These are phyloP conservation scores for Blastomyces parvus DNA, from an alignment of 2,329 filamentous ascomycete species.

Conservation along the genomic window DNA sequence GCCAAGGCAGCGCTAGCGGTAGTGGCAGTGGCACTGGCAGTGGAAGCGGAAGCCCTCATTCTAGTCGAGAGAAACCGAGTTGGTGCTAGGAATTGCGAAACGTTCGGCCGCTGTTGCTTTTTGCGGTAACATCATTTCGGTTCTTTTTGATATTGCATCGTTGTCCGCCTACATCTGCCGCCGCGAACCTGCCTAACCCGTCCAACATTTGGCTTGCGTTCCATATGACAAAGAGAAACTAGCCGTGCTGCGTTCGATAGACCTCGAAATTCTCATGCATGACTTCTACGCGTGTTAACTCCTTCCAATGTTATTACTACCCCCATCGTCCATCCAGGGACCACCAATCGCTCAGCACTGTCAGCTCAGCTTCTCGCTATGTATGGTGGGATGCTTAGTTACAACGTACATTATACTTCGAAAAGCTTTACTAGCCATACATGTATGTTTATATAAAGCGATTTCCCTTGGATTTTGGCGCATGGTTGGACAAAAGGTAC, in stretches of 20 bases:
- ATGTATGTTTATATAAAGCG: neutral
- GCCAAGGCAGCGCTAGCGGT: constrained; percentile 40
- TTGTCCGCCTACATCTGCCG: neutral
- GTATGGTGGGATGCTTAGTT: neutral
- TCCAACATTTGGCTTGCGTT: neutral
- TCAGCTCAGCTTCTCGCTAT: neutral
- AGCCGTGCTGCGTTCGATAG: neutral
- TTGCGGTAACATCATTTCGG: neutral
- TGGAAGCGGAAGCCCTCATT: constrained; percentile 33
- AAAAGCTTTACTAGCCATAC: neutral
- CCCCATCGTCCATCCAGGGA: neutral
- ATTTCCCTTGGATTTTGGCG: neutral
- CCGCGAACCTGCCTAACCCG: neutral
- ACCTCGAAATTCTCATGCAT: neutral
- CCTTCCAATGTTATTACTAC: neutral
- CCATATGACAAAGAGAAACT: neutral
- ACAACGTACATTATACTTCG: neutral
- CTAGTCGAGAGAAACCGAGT: constrained; percentile 27
- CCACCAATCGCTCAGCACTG: neutral
- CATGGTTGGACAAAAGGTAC: neutral
- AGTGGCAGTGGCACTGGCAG: constrained; percentile 33
- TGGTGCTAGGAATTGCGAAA: constrained; percentile 14
- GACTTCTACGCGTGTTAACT: neutral
- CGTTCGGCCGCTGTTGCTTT: neutral
- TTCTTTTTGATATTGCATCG: constrained; percentile 5